phyloP scores from a whole-genome alignment of 192 early-diverging fungal genomes.

The Allomyces macrogynus region DNA sequence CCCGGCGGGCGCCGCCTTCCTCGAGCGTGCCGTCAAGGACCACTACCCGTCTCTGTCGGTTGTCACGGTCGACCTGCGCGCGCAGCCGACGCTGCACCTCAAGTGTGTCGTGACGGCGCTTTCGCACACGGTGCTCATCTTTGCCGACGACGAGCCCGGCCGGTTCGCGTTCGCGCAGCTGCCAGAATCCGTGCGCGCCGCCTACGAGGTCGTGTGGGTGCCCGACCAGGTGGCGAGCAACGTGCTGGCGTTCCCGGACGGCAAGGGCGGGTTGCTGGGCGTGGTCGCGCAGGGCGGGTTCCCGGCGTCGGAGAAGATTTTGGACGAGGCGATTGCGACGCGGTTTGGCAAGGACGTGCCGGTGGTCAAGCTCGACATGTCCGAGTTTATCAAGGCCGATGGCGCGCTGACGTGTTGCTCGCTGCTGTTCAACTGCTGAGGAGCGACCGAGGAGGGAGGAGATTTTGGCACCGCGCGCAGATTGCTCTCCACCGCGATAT shows the following conservation, averaged over 20 bases:
- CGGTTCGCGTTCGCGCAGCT: constrained; percentile 9
- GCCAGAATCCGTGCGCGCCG: background rate
- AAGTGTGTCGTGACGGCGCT: constrained; percentile 16
- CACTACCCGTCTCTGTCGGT: background rate
- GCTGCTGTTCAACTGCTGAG: constrained; percentile 3
- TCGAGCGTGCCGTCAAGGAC: constrained; percentile 5
- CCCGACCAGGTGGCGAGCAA: constrained; percentile 17
- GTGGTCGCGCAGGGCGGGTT: constrained; percentile 15
- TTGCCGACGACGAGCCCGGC: constrained; percentile 11
- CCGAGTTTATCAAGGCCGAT: constrained; percentile 18
- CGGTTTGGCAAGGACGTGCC: constrained; percentile 4
- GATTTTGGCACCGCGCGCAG: no score
- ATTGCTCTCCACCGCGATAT: no score
- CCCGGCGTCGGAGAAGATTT: constrained; percentile 7
- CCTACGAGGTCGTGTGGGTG: constrained; percentile 9
- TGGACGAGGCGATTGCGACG: constrained; percentile 3
- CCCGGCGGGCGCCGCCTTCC: constrained; percentile 8
- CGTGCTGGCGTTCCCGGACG: constrained; percentile 12
- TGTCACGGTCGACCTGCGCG: constrained; percentile 8
- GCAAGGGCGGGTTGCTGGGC: background rate
- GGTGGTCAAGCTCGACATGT: constrained; percentile 10
- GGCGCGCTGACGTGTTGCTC: constrained; percentile 20
- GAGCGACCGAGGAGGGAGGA: no score
- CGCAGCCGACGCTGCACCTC: constrained; percentile 13
- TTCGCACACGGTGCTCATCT: constrained; percentile 5